Conservation (phyloP, 495 filamentous ascomycete genomes). For the Evansstolkia leycettana region DNA sequence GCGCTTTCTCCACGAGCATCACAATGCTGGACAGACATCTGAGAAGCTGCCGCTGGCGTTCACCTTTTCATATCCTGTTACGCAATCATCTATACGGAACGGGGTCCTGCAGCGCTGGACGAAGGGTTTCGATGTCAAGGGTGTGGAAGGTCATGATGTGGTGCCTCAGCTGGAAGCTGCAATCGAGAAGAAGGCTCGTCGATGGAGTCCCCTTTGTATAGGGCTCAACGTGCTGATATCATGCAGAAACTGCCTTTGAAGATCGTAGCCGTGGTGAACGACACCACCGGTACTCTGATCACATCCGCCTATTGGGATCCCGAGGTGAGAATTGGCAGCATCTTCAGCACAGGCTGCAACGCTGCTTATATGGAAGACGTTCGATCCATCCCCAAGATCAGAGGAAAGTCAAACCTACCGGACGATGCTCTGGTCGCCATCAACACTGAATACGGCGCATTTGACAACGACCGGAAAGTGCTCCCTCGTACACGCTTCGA, state of each 20-base stretch:
- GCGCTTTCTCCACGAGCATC: conserved; percentile 75
- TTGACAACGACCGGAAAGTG: conserved; percentile 81
- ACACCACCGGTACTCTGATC: conserved; percentile 89
- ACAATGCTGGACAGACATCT: conserved; percentile 39
- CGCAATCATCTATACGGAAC: conserved; percentile 77
- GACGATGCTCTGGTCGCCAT: conserved; percentile 76
- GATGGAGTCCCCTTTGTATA: neutral
- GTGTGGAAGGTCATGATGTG: conserved; percentile 83
- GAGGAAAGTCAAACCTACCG: conserved; percentile 61
- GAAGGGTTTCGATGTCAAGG: conserved; percentile 85
- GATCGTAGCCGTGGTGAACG: conserved; percentile 81
- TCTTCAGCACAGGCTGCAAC: conserved; percentile 94
- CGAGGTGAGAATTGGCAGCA: conserved; percentile 79
- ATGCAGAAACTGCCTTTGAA: conserved; percentile 66
- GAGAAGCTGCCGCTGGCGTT: conserved; percentile 65
- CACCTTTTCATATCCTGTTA: conserved; percentile 90
- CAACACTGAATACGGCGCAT: conserved; percentile 96
- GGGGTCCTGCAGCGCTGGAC: conserved; percentile 91
- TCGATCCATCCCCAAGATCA: conserved; percentile 74
- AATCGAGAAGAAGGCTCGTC: conserved; percentile 52
- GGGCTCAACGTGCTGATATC: neutral
- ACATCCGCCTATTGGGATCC: conserved; percentile 82
- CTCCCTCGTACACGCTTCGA: conserved; percentile 57
- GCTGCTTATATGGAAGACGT: conserved; percentile 90
- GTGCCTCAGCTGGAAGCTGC: conserved; percentile 80